A percentile compares a stretch with the other conserved stretches of the same genome.
These are phyloP conservation scores for Aspergillus quadrilineatus DNA, from an alignment of 2,329 filamentous ascomycete genomes.

Conservation along the genomic window DNA sequence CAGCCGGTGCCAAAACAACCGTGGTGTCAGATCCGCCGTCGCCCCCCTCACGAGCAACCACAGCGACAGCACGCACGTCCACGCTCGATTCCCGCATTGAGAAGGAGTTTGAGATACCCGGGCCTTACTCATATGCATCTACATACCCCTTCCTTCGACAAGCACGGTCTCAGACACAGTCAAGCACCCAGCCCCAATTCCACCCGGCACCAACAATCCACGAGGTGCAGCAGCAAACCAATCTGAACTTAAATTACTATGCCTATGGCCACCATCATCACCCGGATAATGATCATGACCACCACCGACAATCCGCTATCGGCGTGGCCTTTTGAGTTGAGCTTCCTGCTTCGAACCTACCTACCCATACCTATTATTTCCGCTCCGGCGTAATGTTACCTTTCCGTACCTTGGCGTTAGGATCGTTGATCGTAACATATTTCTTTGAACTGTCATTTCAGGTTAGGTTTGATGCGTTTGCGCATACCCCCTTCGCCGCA, in stretches of 20 bases:
- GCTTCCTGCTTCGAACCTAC: not conserved
- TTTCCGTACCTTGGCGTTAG: too few species aligned
- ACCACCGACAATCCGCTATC: slow-evolving; percentile 27
- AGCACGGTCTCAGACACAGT: not conserved
- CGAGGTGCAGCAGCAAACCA: slow-evolving; percentile 15
- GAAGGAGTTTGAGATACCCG: slow-evolving; percentile 4
- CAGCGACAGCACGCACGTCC: slow-evolving; percentile 21
- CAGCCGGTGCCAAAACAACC: slow-evolving; percentile 20
- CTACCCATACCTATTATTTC: not conserved
- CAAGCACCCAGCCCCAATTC: not conserved
- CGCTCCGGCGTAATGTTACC: not conserved
- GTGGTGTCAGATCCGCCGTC: slow-evolving; percentile 3
- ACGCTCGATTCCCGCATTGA: slow-evolving; percentile 12
- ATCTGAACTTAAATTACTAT: slow-evolving; percentile 2
- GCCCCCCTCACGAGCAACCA: slow-evolving; percentile 12
- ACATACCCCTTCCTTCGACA: slow-evolving; percentile 2
- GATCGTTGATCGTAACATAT: too few species aligned
- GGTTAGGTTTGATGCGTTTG: too few species aligned
- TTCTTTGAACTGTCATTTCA: too few species aligned
- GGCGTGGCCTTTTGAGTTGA: slow-evolving; percentile 33
- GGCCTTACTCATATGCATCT: slow-evolving; percentile 1
- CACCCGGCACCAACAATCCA: slow-evolving; percentile 12
- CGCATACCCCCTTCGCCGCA: too few species aligned
- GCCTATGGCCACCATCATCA: not conserved
- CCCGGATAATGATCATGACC: slow-evolving; percentile 6